Percentiles rank a stretch among this genome's conserved stretches.
phyloP scores from a whole-genome alignment of 2,329 filamentous ascomycete genomes.

The Spiromastix sp. region DNA sequence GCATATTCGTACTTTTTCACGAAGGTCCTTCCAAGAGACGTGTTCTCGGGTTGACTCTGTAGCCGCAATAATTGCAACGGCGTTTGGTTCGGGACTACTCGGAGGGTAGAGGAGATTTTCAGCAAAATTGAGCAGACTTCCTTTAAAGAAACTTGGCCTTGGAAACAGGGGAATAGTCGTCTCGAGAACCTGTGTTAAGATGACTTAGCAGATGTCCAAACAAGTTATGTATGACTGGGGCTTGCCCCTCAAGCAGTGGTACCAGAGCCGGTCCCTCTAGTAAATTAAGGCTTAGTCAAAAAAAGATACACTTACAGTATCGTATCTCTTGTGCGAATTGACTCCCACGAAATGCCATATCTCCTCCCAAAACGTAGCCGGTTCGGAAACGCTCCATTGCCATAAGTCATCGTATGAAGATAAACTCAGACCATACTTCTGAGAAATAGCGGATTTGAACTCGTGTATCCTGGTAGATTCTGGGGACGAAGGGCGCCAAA shows the following conservation, averaged over 20 bases:
- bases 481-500: conserved; percentile 64
- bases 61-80: conserved; percentile 64
- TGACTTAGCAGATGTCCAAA: too few relatives aligned
- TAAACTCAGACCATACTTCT: conserved; percentile 54
- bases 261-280: too few relatives aligned
- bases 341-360: conserved; percentile 77
- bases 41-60: conserved; percentile 61
- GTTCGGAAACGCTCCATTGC: conserved; percentile 71
- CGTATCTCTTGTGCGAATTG: conserved; percentile 51
- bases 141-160: conserved; percentile 73
- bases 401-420: conserved; percentile 65
- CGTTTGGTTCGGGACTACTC: conserved; percentile 45
- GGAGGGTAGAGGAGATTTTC: conserved; percentile 83
- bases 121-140: conserved; percentile 77
- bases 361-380: conserved; percentile 71
- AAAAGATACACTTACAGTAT: conserved; percentile 26
- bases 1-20: conserved; percentile 65
- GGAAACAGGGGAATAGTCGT: conserved; percentile 66
- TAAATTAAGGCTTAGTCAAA: too few relatives aligned
- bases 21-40: conserved; percentile 68
- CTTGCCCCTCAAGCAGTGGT: too few relatives aligned
- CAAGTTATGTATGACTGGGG: too few relatives aligned
- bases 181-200: conserved; percentile 52
- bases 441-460: conserved; percentile 60
- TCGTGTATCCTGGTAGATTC: conserved; percentile 58